A percentile compares a stretch with the other conserved stretches of the same genome.
These are phyloP conservation scores for Boletus fagicola DNA, from an alignment of 768 basidiomycete species.

Conservation along the genomic window DNA sequence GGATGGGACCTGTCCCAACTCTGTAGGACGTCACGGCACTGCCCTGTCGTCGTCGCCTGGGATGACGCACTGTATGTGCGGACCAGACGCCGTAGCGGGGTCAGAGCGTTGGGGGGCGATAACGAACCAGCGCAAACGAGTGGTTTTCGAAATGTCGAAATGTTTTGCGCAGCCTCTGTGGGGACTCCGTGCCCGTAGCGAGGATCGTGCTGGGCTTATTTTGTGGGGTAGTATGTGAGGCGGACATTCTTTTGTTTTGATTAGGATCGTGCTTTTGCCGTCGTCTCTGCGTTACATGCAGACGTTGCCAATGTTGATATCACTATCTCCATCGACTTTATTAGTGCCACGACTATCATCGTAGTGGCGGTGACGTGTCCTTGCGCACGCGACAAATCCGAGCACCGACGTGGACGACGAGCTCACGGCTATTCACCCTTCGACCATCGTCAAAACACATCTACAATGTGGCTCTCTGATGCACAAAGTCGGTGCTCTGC, in stretches of 20 bases:
- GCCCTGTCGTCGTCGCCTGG: constrained; percentile 9
- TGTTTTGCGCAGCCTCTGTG: constrained; percentile 55
- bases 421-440: not conserved
- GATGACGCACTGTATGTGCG: constrained; percentile 17
- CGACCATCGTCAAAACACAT: constrained; percentile 3
- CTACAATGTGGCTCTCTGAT: constrained; percentile 52
- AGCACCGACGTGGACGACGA: not conserved
- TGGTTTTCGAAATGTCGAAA: constrained; percentile 34
- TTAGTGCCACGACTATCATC: not conserved
- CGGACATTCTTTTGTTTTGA: no score
- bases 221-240: constrained; percentile 46
- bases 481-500: constrained; percentile 40
- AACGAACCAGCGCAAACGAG: constrained; percentile 45
- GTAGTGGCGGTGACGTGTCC: constrained; percentile 27
- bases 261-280: no score
- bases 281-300: no score
- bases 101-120: constrained; percentile 12
- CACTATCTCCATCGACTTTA: no score
- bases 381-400: constrained; percentile 5
- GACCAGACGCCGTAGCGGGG: constrained; percentile 3
- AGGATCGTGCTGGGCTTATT: constrained; percentile 64
- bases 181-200: constrained; percentile 75
- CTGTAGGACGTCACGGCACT: constrained; percentile 3
- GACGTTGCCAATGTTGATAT: no score
- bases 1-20: constrained; percentile 5